These are phyloP conservation scores for Acanthamoeba rhysodes DNA, from an alignment of 208 protist species.

Conservation along the genomic window DNA sequence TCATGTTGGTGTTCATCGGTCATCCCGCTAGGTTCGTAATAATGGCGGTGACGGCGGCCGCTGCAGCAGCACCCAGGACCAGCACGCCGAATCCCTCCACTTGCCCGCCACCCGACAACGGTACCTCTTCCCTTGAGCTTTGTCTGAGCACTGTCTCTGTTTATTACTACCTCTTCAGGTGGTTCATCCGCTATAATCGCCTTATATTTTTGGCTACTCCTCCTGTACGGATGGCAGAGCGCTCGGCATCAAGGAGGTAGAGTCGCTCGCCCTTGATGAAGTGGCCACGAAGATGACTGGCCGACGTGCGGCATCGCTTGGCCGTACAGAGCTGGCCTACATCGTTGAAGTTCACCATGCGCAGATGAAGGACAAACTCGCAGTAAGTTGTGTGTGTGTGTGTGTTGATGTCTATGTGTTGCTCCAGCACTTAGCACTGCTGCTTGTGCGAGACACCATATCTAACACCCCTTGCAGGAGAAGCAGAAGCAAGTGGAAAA, in stretches of 20 bases:
- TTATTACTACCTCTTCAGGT: too few relatives aligned
- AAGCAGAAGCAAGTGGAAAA: not conserved
- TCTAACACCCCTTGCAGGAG: not conserved
- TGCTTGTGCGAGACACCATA: not conserved
- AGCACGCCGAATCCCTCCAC: not conserved
- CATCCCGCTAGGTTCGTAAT: not conserved
- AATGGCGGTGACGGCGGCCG: not conserved
- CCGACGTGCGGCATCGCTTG: not conserved
- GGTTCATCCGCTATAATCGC: too few relatives aligned
- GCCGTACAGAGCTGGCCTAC: not conserved
- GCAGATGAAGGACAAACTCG: not conserved
- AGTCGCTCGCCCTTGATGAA: not conserved
- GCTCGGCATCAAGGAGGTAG: not conserved
- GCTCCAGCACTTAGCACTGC: not conserved
- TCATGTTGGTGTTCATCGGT: not conserved
- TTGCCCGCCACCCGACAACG: not conserved
- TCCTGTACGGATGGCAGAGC: not conserved
- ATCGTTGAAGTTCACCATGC: not conserved
- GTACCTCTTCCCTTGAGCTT: not conserved
- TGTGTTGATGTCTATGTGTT: not conserved
- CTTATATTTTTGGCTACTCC: not conserved
- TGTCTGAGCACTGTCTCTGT: not conserved
- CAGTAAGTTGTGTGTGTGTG: not conserved
- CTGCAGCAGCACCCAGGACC: not conserved
- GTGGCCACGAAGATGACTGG: slow-evolving; percentile 11